Base-by-base conservation (phyloP, 805 yeast species). In the Saccharomycopsis babjevae region DNA sequence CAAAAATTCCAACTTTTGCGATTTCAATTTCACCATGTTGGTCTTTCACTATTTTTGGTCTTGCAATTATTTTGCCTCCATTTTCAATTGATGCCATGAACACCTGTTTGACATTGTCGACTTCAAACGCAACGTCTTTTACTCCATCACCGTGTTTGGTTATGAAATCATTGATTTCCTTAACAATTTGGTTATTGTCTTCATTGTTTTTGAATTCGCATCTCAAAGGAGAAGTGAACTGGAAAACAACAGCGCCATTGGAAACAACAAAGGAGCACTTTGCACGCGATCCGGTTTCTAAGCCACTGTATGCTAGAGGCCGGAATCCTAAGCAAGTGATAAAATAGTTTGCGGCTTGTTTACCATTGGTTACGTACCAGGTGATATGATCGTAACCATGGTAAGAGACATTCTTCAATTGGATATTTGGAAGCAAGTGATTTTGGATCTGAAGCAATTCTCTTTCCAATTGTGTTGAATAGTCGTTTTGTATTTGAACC, bases 111-210 rank as follows among this genome's bases (percentile, higher is more conserved):
- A 82, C 82, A 66, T 84, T 74, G 4, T 71, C 73, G 0, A 88
- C 93, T n/a, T 68, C 68, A 66, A 89, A 85, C 0, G 89, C 80
- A 11, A 89, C 82, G 68, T 89, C 94, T 69, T 82, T 82, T n/a
- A 89, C 89, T 5, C 89, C 88, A 68, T 88, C 92, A 1, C 96
- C 93, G 70, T 89, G 96, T 5, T 66, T 69, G 5, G 69, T 67
- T 7, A 84, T 71, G 65, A 80, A 84, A 13, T 70, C 66, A 62
- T 77, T 79, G 25, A 84, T 78, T 34, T 73, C 76, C 10, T 72
- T 63, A 22, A 76, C 68, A 20, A 63, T 20, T 30, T 57, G 57
- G 52, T 64, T 59, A 25, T 65, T 58, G 54, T 70, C 71, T 32
- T 65, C 68, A 8, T 69, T 64, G 18, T 65, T 67, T 6, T 66